A percentile compares a stretch with the other conserved stretches of the same genome.
These are phyloP conservation scores for Scalesia atractyloides DNA, from an alignment of 129 eudicot species.

Conservation along the genomic window DNA sequence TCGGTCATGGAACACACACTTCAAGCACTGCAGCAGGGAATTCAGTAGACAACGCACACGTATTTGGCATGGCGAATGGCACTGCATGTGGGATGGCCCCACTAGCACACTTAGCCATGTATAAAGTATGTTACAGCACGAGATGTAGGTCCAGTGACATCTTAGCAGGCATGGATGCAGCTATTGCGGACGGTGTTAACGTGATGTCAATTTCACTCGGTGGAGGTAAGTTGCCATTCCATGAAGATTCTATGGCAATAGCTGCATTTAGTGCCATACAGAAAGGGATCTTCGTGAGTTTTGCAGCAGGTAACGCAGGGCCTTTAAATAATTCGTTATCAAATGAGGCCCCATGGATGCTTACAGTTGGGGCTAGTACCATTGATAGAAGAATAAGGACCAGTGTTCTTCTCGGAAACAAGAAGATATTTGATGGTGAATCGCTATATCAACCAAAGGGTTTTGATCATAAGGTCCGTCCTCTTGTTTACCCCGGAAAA, in stretches of 20 bases:
- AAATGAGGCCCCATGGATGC: slow-evolving; percentile 67
- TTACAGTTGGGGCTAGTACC: slow-evolving; percentile 70
- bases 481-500: slow-evolving; percentile 47
- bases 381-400: slow-evolving; percentile 48
- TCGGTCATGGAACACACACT: slow-evolving; percentile 46
- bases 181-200: not conserved
- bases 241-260: not conserved
- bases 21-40: slow-evolving; percentile 41
- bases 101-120: slow-evolving; percentile 35
- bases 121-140: slow-evolving; percentile 10
- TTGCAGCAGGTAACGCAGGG: slow-evolving; percentile 60
- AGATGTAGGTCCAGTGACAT: not conserved
- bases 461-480: slow-evolving; percentile 31
- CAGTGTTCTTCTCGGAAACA: slow-evolving; percentile 42
- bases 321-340: slow-evolving; percentile 28
- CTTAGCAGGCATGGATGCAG: slow-evolving; percentile 13
- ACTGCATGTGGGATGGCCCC: slow-evolving; percentile 30
- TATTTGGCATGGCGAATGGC: slow-evolving; percentile 41
- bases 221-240: not conserved
- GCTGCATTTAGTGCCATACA: slow-evolving; percentile 34
- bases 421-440: slow-evolving; percentile 39
- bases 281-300: slow-evolving; percentile 60
- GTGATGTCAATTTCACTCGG: not conserved
- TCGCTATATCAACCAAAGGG: slow-evolving; percentile 47
- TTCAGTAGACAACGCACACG: slow-evolving; percentile 38